Conservation (phyloP, 1,139 yeast genomes). For the Suhomyces wounanorum region DNA sequence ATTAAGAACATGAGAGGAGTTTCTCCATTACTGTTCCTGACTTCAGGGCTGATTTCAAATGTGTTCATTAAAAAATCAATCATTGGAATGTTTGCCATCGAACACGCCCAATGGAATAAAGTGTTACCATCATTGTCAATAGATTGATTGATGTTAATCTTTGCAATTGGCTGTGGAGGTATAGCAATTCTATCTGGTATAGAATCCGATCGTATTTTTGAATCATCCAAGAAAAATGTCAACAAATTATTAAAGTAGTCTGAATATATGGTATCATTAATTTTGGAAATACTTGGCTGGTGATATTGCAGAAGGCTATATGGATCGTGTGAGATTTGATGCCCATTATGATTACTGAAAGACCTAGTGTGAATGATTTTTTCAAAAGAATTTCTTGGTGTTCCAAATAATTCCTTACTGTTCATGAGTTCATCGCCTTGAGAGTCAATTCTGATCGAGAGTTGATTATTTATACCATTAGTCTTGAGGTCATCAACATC, state of each 20-base stretch:
- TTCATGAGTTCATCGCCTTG: slow-evolving; percentile 41
- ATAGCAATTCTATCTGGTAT: slow-evolving; percentile 37
- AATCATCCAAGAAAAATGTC: slow-evolving; percentile 42
- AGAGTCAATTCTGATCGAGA: slow-evolving; percentile 13
- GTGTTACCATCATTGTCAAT: slow-evolving; percentile 94
- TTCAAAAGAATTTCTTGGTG: slow-evolving; percentile 45
- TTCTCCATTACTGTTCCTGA: slow-evolving; percentile 70
- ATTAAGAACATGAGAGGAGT: slow-evolving; percentile 88
- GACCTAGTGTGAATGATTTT: slow-evolving; percentile 24
- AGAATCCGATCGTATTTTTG: slow-evolving; percentile 18
- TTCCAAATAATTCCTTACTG: slow-evolving; percentile 47
- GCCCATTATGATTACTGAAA: slow-evolving; percentile 9
- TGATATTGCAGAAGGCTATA: slow-evolving; percentile 25
- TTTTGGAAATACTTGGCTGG: slow-evolving; percentile 21
- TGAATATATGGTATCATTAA: slow-evolving; percentile 29
- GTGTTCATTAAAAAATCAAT: slow-evolving; percentile 68
- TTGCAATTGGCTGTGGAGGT: slow-evolving; percentile 47
- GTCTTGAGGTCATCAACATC: slow-evolving; percentile 16
- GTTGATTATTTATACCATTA: slow-evolving; percentile 10
- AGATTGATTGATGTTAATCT: slow-evolving; percentile 71
- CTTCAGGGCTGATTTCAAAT: slow-evolving; percentile 64
- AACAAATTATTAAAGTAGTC: slow-evolving; percentile 43
- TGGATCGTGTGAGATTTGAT: slow-evolving; percentile 18
- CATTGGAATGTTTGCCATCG: slow-evolving; percentile 75
- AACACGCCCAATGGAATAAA: slow-evolving; percentile 95